phyloP scores from a whole-genome alignment of 202 grass and related monocot genomes.

The Saccharum hybrid region DNA sequence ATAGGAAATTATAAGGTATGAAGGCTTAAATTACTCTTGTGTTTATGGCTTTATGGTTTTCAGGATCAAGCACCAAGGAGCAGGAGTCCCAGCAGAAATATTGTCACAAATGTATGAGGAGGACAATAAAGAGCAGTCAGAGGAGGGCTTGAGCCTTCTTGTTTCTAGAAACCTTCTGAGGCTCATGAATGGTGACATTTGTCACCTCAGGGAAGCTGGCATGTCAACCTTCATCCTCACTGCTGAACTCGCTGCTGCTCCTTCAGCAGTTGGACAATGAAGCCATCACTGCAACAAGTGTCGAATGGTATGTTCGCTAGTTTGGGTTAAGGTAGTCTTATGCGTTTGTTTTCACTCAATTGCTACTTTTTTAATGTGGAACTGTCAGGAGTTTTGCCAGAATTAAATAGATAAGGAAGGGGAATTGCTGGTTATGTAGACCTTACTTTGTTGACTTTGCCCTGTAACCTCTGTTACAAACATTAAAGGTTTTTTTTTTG shows the following conservation, averaged over 20 bases:
- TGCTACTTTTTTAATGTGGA: background rate
- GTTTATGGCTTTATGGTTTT: conserved; percentile 34
- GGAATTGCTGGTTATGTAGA: background rate
- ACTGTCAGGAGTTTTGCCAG: background rate
- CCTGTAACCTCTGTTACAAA: background rate
- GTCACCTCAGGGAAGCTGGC: conserved; percentile 69
- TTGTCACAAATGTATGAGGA: conserved; percentile 81
- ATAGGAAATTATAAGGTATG: background rate
- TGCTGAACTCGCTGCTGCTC: conserved; percentile 69
- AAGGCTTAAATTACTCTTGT: conserved; percentile 27
- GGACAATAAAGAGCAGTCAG: conserved; percentile 56
- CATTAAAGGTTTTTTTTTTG: no score
- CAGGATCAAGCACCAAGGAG: conserved; percentile 77
- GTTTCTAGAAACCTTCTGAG: conserved; percentile 82
- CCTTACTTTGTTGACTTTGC: background rate
- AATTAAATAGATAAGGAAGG: background rate
- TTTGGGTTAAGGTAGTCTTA: background rate
- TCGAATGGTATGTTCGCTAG: conserved; percentile 34
- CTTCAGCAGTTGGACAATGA: conserved; percentile 32
- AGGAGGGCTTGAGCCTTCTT: conserved; percentile 71
- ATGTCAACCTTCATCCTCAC: conserved; percentile 83
- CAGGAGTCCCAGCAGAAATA: conserved; percentile 65
- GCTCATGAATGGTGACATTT: conserved; percentile 92
- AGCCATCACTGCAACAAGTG: background rate
- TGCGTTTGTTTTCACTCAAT: conserved; percentile 25